phyloP scores from a whole-genome alignment of 441 rosid species.

The Pelargonium fulgidum region DNA sequence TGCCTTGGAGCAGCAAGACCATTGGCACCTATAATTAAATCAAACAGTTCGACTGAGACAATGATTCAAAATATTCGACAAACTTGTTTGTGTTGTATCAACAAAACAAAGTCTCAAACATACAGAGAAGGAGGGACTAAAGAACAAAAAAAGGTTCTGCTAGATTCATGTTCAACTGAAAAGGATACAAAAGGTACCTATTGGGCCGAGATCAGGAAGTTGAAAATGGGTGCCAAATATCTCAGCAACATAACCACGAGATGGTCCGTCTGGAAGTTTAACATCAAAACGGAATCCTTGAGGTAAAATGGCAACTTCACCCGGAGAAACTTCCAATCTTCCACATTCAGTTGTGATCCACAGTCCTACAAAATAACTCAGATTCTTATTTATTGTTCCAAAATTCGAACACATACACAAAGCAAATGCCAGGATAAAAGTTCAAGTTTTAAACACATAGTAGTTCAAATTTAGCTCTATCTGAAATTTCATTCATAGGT shows the following conservation, averaged over 20 bases:
- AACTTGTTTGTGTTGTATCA: not conserved
- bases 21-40: constrained; percentile 61
- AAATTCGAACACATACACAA: not conserved
- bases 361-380: constrained; percentile 44
- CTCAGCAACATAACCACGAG: constrained; percentile 89
- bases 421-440: too few relatives aligned
- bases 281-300: constrained; percentile 83
- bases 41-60: constrained; percentile 4
- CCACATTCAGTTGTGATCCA: constrained; percentile 96
- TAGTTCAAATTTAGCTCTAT: too few relatives aligned
- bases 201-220: constrained; percentile 98
- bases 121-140: not conserved
- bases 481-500: too few relatives aligned
- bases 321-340: constrained; percentile 71
- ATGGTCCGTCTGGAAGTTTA: constrained; percentile 72
- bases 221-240: constrained; percentile 90
- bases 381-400: not conserved
- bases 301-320: constrained; percentile 79
- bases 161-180: not conserved
- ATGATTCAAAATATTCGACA: constrained; percentile 9
- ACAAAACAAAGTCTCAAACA: not conserved
- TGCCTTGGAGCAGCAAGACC: constrained; percentile 94
- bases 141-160: constrained; percentile 11
- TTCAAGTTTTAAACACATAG: too few relatives aligned
- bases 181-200: constrained; percentile 37